Base-by-base conservation (phyloP, 1,139 yeast genomes). In the Arxiozyma bovina region DNA sequence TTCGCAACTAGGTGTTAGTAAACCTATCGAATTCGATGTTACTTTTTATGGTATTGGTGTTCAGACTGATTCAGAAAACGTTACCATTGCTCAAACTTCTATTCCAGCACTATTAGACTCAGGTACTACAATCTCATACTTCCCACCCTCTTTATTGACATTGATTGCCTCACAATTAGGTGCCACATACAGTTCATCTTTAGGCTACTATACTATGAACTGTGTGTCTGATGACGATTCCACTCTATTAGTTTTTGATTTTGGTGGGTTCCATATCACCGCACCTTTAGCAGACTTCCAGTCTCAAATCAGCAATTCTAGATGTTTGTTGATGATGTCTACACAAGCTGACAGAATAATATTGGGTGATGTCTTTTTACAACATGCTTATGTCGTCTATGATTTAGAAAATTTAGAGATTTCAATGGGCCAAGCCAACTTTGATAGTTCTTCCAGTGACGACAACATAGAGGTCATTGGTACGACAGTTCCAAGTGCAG, bases 301-400 rank as follows among this genome's bases (percentile, higher is more conserved):
- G 34, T 47, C 69, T 18, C 53, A 53, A 18, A 52, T 58, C 17
- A 53, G 51, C n/a, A 46, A 44, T 17, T 45, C 53, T 2, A 57
- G 58, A 8, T 75, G 78, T 65, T 70, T 66, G 4, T 56, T 75
- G 22, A 72, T 71, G 1, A 53, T 76, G 15, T 58, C 68, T 30
- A 59, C 66, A 17, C 64, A 70, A 27, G 45, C 38, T 12, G 69
- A 63, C 25, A 66, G 63, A 40, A 66, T 70, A 51, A 73, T 81
- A 18, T 67, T 88, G 17, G 96, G 96, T 49, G 96, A 87, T 68
- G 78, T 83, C 40, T 82, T 88, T 70, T 72, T 90, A 63, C 77
- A 88, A 57, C 75, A 80, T 53, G 90, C 87, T 9, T 89, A 89
- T 66, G 80, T 83, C 54, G 96, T 88, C 47, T 88, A 79, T 63